phyloP scores from a whole-genome alignment of 2,329 filamentous ascomycete genomes.

The Penicillium sumatraense region DNA sequence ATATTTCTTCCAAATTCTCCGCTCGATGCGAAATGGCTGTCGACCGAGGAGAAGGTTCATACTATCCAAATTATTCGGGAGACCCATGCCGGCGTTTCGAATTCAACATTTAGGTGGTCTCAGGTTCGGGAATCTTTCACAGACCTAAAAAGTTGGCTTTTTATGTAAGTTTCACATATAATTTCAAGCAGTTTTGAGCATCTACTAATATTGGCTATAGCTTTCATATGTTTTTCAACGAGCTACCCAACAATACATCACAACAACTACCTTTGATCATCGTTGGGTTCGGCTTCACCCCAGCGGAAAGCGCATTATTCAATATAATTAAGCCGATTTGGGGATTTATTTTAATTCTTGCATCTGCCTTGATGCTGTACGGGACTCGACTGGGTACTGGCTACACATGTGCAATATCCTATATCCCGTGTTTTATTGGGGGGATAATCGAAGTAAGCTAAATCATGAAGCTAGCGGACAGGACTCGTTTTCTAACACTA shows the following conservation, averaged over 20 bases:
- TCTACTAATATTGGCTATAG: neutral
- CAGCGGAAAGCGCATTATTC: slow-evolving; percentile 11
- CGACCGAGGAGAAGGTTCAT: slow-evolving; percentile 11
- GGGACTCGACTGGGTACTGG: slow-evolving; percentile 8
- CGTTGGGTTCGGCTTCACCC: slow-evolving; percentile 13
- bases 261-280: slow-evolving; percentile 9
- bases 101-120: slow-evolving; percentile 10
- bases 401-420: slow-evolving; percentile 11
- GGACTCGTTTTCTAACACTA: neutral
- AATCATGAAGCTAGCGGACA: neutral
- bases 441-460: slow-evolving; percentile 9
- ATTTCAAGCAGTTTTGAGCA: neutral
- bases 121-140: slow-evolving; percentile 9
- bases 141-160: slow-evolving; percentile 12
- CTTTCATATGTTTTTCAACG: slow-evolving; percentile 15
- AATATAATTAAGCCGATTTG: slow-evolving; percentile 12
- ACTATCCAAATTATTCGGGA: slow-evolving; percentile 12
- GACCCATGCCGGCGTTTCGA: slow-evolving; percentile 7
- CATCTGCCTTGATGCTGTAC: slow-evolving; percentile 5
- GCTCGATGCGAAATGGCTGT: slow-evolving; percentile 11
- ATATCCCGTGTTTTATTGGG: slow-evolving; percentile 10
- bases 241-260: slow-evolving; percentile 13
- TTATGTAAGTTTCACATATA: slow-evolving; percentile 7
- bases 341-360: slow-evolving; percentile 8
- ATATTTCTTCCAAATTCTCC: slow-evolving; percentile 12